Evolutionary conservation across 371 early-diverging fungal genomes (phyloP).

Genomic region (Mucor piriformis): DNA sequence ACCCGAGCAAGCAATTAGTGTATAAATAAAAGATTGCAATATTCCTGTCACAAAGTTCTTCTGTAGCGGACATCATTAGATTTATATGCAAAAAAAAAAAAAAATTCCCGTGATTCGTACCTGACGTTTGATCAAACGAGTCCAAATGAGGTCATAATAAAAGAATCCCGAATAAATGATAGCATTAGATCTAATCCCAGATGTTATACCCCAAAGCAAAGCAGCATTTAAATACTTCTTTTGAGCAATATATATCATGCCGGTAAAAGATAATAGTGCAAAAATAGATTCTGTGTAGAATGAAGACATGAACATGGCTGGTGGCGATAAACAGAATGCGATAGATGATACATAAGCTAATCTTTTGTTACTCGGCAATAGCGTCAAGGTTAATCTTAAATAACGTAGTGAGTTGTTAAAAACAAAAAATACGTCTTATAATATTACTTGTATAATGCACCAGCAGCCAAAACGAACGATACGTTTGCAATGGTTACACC

Average conservation of each 20-base stretch:
- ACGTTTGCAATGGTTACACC: slow-evolving; percentile 77
- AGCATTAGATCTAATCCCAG: slow-evolving; percentile 81
- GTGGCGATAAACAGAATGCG: slow-evolving; percentile 77
- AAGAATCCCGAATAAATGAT: slow-evolving; percentile 83
- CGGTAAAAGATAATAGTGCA: slow-evolving; percentile 76
- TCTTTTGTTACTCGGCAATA: slow-evolving; percentile 52
- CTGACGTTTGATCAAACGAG: slow-evolving; percentile 11
- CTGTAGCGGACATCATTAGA: neutral
- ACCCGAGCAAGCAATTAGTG: slow-evolving; percentile 51
- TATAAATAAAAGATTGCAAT: slow-evolving; percentile 42
- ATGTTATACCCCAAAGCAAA: slow-evolving; percentile 64
- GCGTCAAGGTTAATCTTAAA: slow-evolving; percentile 45
- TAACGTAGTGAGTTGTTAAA: neutral
- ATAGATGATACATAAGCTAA: slow-evolving; percentile 72
- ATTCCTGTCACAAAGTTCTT: slow-evolving; percentile 30
- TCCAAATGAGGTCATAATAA: slow-evolving; percentile 56
- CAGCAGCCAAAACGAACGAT: slow-evolving; percentile 78
- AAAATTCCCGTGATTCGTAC: neutral
- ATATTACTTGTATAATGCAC: slow-evolving; percentile 69
- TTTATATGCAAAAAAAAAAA: neutral
- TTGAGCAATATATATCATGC: slow-evolving; percentile 64
- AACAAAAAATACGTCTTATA: neutral
- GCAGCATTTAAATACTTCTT: slow-evolving; percentile 41
- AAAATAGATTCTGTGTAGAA: slow-evolving; percentile 91
- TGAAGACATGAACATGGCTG: slow-evolving; percentile 86